Conservation (phyloP, 129 eudicot genomes). For the Flaveria robusta region DNA sequence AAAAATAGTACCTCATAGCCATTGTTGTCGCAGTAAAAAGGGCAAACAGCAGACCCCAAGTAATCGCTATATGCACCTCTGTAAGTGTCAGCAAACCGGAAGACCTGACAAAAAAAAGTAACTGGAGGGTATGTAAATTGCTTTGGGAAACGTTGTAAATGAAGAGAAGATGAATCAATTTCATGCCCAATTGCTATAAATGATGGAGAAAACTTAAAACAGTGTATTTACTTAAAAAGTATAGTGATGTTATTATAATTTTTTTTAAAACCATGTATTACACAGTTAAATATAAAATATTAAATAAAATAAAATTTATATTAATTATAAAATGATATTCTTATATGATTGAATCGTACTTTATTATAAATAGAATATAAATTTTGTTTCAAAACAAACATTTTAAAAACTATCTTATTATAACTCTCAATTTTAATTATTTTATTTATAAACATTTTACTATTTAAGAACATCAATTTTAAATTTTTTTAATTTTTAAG, state of each 20-base stretch:
- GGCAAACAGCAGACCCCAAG: slow-evolving; percentile 74
- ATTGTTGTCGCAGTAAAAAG: slow-evolving; percentile 87
- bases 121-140: slow-evolving; percentile 3
- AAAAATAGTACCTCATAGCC: slow-evolving; percentile 66
- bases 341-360: too few relatives aligned
- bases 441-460: too few relatives aligned
- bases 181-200: slow-evolving; percentile 24
- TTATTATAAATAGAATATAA: too few relatives aligned
- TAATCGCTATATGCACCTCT: slow-evolving; percentile 88
- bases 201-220: neutral
- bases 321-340: too few relatives aligned
- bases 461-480: too few relatives aligned
- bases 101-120: slow-evolving; percentile 51
- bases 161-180: slow-evolving; percentile 2
- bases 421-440: too few relatives aligned
- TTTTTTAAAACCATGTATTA: too few relatives aligned
- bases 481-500: too few relatives aligned
- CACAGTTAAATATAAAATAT: too few relatives aligned
- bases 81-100: slow-evolving; percentile 89
- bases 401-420: too few relatives aligned
- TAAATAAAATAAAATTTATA: too few relatives aligned
- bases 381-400: too few relatives aligned
- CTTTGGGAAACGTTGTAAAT: slow-evolving; percentile 33
- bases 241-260: neutral
- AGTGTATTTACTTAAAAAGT: neutral